Conservation (phyloP, 345 rosid species). For the Iberis pinnata region DNA sequence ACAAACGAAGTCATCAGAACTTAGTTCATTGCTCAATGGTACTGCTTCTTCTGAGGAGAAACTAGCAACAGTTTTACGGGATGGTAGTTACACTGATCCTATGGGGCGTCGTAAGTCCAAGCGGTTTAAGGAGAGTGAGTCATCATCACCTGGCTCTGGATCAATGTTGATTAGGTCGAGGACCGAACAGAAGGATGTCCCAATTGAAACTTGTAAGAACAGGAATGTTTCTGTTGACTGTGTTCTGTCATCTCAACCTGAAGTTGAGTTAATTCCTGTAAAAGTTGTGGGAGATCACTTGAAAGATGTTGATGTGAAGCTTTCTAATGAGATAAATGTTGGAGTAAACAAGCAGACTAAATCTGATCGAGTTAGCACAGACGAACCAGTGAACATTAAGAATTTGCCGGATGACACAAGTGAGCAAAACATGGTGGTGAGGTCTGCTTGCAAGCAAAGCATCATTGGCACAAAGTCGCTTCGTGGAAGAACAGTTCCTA, state of each 20-base stretch:
- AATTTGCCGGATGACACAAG: background rate
- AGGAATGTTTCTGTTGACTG: background rate
- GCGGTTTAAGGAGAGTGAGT: constrained; percentile 40
- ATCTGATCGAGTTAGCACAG: constrained; percentile 9
- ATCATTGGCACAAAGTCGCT: constrained; percentile 31
- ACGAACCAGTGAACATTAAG: constrained; percentile 2
- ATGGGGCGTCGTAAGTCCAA: constrained; percentile 31
- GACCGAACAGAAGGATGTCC: constrained; percentile 8
- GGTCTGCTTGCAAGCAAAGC: background rate
- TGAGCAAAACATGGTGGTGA: background rate
- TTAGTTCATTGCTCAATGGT: background rate
- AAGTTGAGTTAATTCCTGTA: constrained; percentile 7
- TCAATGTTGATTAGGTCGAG: constrained; percentile 6
- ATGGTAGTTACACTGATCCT: constrained; percentile 24
- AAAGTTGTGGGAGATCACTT: background rate
- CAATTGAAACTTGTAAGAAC: background rate
- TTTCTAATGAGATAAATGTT: background rate
- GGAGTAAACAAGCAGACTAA: background rate
- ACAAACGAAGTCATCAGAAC: background rate
- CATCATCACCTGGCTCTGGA: constrained; percentile 49
- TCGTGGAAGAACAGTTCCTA: constrained; percentile 41
- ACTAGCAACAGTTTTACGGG: constrained; percentile 20
- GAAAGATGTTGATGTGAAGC: constrained; percentile 14
- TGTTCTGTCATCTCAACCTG: constrained; percentile 2
- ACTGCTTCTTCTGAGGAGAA: constrained; percentile 22